Evolutionary conservation across 805 yeast species (phyloP), one percentile per base, ranked within the genome.

Genomic region (Spathaspora arborariae): DNA sequence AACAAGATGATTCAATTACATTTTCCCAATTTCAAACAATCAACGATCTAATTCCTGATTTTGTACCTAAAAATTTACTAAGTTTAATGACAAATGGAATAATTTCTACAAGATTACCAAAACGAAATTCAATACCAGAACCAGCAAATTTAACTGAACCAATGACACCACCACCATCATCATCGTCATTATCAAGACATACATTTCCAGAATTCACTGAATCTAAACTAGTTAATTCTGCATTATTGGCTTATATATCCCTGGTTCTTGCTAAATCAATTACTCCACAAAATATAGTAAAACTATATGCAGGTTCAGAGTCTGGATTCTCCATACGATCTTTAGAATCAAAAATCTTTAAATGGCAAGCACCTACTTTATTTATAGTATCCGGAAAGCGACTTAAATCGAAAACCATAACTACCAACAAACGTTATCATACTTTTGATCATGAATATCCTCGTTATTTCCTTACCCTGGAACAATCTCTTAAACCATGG

Each of bases 291-390:
- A 74, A 78, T 38, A 58, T 86, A 45, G 71, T 80, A 39, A 81
- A 80, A 54, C 73, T 91, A 9, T 91, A 84, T 56, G 71, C 76
- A 7, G 97, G 95, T 0, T 68, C 88, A 8, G 84, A 80, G 41
- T 72, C 82, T 2, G 98, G 98, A 1, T 92, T 87, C 60, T 88
- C 96, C 0, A 88, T 91, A 77, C 69, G 96, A 24, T 85, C 96
- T 0, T 76, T 92, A 48, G 96, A 91, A 64, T 78, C 84, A 46
- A 88, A 84, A 51, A 85, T 85, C 0, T 81, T 88, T 70, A 88
- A 90, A 56, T 92, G 97, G 96, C 82, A 80, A 54, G 94, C 96
- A 0, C 96, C 97, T 0, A 80, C 96, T 0, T 60, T 92, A 1
- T 53, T 91, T 7, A 49, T 91, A 0, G 70, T 92, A 0, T 76